Percentiles rank a stretch among this genome's conserved stretches.
Evolutionary conservation across 192 early-diverging fungal species (phyloP).

Genomic region (Umbelopsis isabellina): DNA sequence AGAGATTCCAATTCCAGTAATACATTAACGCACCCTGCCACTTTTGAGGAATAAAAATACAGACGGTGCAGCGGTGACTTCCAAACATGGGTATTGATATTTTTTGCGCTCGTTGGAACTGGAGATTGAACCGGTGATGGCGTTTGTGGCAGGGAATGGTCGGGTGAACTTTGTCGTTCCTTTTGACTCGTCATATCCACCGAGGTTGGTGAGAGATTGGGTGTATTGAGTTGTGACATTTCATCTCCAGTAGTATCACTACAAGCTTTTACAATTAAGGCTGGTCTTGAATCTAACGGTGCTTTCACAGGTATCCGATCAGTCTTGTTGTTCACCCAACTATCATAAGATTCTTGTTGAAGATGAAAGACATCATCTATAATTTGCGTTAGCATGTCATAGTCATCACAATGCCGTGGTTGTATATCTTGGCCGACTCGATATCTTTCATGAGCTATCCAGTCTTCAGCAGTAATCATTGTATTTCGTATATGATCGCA

Average conservation of each 20-base stretch:
- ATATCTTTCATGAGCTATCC: slow-evolving; percentile 6
- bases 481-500: slow-evolving; percentile 9
- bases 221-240: slow-evolving; percentile 3
- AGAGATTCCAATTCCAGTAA: neutral
- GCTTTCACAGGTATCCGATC: neutral
- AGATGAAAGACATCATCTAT: slow-evolving; percentile 24
- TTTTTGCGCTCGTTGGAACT: neutral
- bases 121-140: slow-evolving; percentile 10
- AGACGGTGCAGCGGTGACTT: neutral
- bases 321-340: neutral
- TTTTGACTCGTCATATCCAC: neutral
- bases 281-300: neutral
- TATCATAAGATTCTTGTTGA: slow-evolving; percentile 6
- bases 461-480: slow-evolving; percentile 10
- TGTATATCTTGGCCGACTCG: slow-evolving; percentile 15
- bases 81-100: neutral
- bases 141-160: slow-evolving; percentile 11
- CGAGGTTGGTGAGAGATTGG: slow-evolving; percentile 4
- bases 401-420: slow-evolving; percentile 29
- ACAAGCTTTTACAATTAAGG: neutral
- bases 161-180: neutral
- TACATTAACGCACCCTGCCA: neutral
- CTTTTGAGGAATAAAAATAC: neutral
- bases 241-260: neutral
- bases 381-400: slow-evolving; percentile 22